These are phyloP conservation scores for Hydnomerulius pinastri DNA, from an alignment of 768 basidiomycete species.

Conservation along the genomic window DNA sequence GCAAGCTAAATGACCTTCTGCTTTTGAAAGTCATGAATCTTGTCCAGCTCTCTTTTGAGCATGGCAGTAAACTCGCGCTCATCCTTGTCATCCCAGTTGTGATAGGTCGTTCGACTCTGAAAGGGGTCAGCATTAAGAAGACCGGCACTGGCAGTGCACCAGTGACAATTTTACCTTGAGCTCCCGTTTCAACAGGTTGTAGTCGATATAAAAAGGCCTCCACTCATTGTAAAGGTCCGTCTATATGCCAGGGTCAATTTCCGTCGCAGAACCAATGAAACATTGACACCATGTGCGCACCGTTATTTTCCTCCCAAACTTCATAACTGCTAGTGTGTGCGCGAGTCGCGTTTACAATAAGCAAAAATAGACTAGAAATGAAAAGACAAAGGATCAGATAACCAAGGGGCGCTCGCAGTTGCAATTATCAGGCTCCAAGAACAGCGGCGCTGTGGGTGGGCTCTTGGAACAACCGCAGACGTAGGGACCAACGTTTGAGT, in stretches of 20 bases:
- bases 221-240: slow-evolving; percentile 87
- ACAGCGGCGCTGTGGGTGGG: background rate
- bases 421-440: background rate
- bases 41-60: slow-evolving; percentile 87
- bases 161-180: slow-evolving; percentile 69
- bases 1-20: slow-evolving; percentile 60
- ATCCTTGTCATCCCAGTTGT: slow-evolving; percentile 73
- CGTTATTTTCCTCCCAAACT: slow-evolving; percentile 79
- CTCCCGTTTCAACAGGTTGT: slow-evolving; percentile 85
- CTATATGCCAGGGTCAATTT: slow-evolving; percentile 37
- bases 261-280: background rate
- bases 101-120: slow-evolving; percentile 54
- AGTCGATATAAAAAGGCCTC: slow-evolving; percentile 89
- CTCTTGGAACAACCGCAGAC: background rate
- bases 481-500: background rate
- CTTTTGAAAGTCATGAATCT: slow-evolving; percentile 93
- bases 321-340: slow-evolving; percentile 49
- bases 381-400: background rate
- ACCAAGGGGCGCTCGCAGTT: background rate
- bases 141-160: background rate
- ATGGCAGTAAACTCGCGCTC: slow-evolving; percentile 79
- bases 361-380: background rate
- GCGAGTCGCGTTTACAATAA: no score
- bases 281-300: slow-evolving; percentile 36
- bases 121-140: background rate